These are phyloP conservation scores for Pharnaceum exiguum DNA, from an alignment of 148 eudicot species.

Conservation along the genomic window DNA sequence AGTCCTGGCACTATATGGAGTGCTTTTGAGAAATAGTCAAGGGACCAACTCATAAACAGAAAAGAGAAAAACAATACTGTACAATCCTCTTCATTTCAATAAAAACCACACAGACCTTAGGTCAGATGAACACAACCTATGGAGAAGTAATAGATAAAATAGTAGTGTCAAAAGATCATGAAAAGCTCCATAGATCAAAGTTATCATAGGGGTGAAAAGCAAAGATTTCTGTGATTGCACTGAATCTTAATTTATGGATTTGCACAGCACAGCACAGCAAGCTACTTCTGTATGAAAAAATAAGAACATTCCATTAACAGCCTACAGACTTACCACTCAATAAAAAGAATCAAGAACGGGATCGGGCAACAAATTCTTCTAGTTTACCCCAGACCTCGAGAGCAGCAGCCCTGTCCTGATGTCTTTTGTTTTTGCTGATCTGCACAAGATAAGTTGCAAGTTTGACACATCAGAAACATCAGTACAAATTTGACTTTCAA, in stretches of 20 bases:
- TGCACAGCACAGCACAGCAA: not conserved
- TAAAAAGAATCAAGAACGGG: slow-evolving; percentile 47
- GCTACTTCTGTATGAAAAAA: not conserved
- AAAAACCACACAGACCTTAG: too few species aligned
- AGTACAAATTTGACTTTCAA: too few species aligned
- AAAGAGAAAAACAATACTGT: too few species aligned
- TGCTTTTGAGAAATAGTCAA: too few species aligned
- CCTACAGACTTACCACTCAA: slow-evolving; percentile 8
- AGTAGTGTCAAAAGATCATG: too few species aligned
- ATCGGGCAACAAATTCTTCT: slow-evolving; percentile 78
- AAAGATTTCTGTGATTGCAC: too few species aligned
- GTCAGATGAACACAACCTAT: too few species aligned
- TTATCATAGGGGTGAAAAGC: not conserved
- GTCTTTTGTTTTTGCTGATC: slow-evolving; percentile 94
- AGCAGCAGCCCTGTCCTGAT: slow-evolving; percentile 96
- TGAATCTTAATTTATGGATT: too few species aligned
- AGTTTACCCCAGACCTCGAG: slow-evolving; percentile 90
- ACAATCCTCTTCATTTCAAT: too few species aligned
- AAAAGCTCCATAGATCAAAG: not conserved
- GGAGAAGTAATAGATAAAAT: too few species aligned
- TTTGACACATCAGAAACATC: not conserved
- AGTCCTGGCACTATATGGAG: too few species aligned
- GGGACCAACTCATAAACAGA: too few species aligned
- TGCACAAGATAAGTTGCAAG: slow-evolving; percentile 24
- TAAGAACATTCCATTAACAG: slow-evolving; percentile 3